phyloP scores from a whole-genome alignment of 2,329 filamentous ascomycete species.

The Colletotrichum eremochloae region DNA sequence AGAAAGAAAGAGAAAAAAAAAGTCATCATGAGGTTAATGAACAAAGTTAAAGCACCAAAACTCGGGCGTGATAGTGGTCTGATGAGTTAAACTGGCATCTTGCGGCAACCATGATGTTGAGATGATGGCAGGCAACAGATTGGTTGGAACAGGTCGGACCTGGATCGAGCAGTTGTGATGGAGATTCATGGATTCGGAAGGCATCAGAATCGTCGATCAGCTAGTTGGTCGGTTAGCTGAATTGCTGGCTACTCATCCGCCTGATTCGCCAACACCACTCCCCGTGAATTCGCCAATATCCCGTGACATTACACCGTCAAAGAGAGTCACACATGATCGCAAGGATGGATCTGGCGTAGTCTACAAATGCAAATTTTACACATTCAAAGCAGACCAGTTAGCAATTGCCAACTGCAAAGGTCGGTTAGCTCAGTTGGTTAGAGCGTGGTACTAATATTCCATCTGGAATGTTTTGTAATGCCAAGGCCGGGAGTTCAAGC shows the following conservation, averaged over 20 bases:
- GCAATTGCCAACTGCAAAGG: not conserved
- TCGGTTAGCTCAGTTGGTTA: slow-evolving; percentile 43
- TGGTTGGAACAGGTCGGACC: not conserved
- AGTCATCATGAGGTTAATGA: not conserved
- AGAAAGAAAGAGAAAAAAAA: not conserved
- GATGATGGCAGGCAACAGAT: not conserved
- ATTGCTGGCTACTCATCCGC: no score
- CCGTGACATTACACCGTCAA: no score
- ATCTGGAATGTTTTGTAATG: slow-evolving; percentile 25
- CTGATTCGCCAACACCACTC: no score
- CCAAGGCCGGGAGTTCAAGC: slow-evolving; percentile 42
- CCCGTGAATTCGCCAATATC: no score
- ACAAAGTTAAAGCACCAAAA: not conserved
- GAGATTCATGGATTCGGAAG: not conserved
- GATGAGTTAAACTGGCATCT: not conserved
- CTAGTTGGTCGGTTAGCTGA: no score
- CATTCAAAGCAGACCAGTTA: no score
- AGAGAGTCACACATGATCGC: no score
- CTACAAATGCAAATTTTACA: no score
- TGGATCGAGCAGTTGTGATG: not conserved
- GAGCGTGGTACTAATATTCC: slow-evolving; percentile 41
- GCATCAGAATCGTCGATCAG: no score
- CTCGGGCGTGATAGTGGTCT: not conserved
- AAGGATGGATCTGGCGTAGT: no score
- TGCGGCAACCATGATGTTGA: not conserved